Evolutionary conservation across 148 eudicot species (phyloP), one percentile per base, ranked within the genome.

Genomic region (Camellia japonica): DNA sequence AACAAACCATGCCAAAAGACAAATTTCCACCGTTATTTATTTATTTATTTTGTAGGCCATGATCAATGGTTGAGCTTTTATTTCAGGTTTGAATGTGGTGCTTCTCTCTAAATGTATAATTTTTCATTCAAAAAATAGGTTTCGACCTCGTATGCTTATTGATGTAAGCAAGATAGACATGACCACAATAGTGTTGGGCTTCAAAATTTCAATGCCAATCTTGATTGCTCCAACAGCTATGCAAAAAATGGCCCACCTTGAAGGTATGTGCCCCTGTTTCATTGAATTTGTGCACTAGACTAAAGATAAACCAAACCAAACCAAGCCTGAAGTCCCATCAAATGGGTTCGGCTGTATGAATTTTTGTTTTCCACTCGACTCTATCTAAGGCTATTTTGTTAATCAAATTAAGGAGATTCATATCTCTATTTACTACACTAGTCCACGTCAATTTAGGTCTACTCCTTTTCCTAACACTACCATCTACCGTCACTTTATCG

Each of bases 171-270:
- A 85, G 5, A 88, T 94, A 79, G 92, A 94, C 81, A 81, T 85
- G 70, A 84, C 89, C 51, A 85, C 94, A 20, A 90, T 83, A 7
- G 87, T 92, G 42, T 81, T 94, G 88, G 97, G 97, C 69, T 88
- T 86, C 85, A 92, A 92, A 49, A 86, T 94, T 70, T 89, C 97
- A 71, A 92, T 94, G 97, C 97, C 98, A 1, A 91, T 94, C 80
- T 91, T 94, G 98, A 83, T 94, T 84, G 97, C 98, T 82, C 98
- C 98, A 12, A 80, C 93, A 13, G 97, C 94, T 61, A 88, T 94
- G 93, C 93, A 88, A 81, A 92, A 92, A 87, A 91, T 92, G 98
- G 97, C 97, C 81, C 94, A 94, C 70, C 92, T 87, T 78, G 92
- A 92, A 85, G 98, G 98, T 94, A 86, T 56, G 11, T 80, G 52